phyloP scores from a whole-genome alignment of 2,329 filamentous ascomycete genomes.

The Ilyonectria sp. region DNA sequence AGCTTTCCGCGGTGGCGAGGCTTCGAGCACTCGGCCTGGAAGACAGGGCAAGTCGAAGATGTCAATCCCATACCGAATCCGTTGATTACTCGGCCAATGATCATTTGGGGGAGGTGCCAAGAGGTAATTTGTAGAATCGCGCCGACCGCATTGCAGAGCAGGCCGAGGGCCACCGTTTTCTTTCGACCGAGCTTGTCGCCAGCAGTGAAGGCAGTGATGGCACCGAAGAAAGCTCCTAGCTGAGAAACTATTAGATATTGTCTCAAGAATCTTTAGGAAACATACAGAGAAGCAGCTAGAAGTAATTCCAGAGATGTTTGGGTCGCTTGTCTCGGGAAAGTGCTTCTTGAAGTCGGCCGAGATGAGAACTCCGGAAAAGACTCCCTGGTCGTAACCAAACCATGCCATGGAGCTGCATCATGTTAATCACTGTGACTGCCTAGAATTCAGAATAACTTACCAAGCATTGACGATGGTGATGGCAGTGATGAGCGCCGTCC shows the following conservation, averaged over 20 bases:
- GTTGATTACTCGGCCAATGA: constrained; percentile 59
- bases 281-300: constrained; percentile 61
- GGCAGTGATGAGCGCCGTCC: constrained; percentile 41
- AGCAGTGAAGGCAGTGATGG: constrained; percentile 48
- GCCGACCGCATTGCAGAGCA: constrained; percentile 52
- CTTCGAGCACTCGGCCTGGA: constrained; percentile 51
- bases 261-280: neutral
- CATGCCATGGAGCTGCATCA: constrained; percentile 47
- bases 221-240: constrained; percentile 54
- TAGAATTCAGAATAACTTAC: constrained; percentile 18
- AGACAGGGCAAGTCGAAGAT: constrained; percentile 55
- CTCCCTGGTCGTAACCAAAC: constrained; percentile 57
- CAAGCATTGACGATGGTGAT: constrained; percentile 48
- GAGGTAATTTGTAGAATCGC: constrained; percentile 53
- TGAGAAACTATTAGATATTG: constrained; percentile 17
- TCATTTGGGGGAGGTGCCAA: constrained; percentile 57
- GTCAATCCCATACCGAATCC: constrained; percentile 57
- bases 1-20: constrained; percentile 59
- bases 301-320: constrained; percentile 60
- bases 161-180: constrained; percentile 51
- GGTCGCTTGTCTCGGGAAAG: constrained; percentile 56
- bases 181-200: constrained; percentile 54
- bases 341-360: constrained; percentile 56
- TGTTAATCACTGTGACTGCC: neutral
- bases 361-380: constrained; percentile 60